Conservation (phyloP, 495 filamentous ascomycete genomes). For the Penicillium crystallinum region DNA sequence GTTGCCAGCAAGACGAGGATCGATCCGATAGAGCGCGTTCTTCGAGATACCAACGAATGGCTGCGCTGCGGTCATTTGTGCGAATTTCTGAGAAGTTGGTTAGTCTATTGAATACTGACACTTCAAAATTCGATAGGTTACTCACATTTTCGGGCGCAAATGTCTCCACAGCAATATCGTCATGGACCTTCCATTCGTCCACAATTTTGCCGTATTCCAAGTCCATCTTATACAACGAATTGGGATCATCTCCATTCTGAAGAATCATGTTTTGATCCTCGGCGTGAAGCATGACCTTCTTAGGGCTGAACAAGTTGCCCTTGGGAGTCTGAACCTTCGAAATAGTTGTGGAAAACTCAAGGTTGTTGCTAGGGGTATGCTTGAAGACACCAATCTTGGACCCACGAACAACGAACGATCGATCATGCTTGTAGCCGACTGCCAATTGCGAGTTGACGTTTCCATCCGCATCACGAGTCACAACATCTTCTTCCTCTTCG, state of each 20-base stretch:
- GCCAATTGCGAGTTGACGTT: slow-evolving; percentile 92
- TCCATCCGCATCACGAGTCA: slow-evolving; percentile 65
- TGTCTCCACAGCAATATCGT: slow-evolving; percentile 85
- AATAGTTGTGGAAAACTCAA: slow-evolving; percentile 97
- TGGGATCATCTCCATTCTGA: slow-evolving; percentile 77
- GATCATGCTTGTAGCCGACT: slow-evolving; percentile 97
- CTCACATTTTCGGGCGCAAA: slow-evolving; percentile 83
- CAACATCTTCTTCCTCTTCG: slow-evolving; percentile 83
- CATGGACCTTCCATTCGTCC: slow-evolving; percentile 99
- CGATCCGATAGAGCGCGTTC: slow-evolving; percentile 90
- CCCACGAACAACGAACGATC: slow-evolving; percentile 93
- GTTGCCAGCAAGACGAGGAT: slow-evolving; percentile 82
- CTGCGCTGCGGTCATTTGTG: slow-evolving; percentile 93
- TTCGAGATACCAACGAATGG: slow-evolving; percentile 88
- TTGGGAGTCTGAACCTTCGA: slow-evolving; percentile 88
- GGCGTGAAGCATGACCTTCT: slow-evolving; percentile 96
- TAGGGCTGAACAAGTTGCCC: slow-evolving; percentile 85
- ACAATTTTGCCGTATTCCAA: slow-evolving; percentile 98
- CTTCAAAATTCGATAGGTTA: neutral
- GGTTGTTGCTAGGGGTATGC: slow-evolving; percentile 84
- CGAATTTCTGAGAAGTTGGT: slow-evolving; percentile 65
- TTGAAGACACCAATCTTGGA: slow-evolving; percentile 99
- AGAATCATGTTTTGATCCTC: slow-evolving; percentile 91
- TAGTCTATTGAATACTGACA: slow-evolving; percentile 7
- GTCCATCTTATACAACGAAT: slow-evolving; percentile 96